Evolutionary conservation across 1,139 yeast genomes (phyloP).

Genomic region (Kodamaea sp.): DNA sequence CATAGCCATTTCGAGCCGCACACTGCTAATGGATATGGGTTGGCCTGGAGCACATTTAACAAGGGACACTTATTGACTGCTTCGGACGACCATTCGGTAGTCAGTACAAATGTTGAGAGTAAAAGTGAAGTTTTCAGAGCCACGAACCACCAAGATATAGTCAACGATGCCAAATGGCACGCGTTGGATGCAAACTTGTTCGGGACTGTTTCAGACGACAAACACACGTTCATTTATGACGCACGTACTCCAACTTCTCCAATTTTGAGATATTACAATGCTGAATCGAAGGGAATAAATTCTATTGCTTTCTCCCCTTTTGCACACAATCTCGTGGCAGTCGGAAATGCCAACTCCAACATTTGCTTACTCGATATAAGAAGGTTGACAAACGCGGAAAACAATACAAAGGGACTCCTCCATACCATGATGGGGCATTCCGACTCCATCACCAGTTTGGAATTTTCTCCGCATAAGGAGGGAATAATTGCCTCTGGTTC

Average conservation of each 20-base stretch:
- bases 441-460: conserved; percentile 64
- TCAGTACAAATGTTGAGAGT: conserved; percentile 51
- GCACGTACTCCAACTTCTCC: conserved; percentile 30
- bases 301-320: conserved; percentile 65
- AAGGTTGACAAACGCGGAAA: conserved; percentile 32
- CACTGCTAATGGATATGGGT: conserved; percentile 68
- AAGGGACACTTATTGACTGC: conserved; percentile 57
- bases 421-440: conserved; percentile 82
- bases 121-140: conserved; percentile 22
- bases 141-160: conserved; percentile 54
- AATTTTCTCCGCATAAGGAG: conserved; percentile 71
- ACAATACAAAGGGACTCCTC: conserved; percentile 31
- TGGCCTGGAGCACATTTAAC: conserved; percentile 57
- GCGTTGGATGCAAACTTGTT: conserved; percentile 48
- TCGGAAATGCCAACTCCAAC: conserved; percentile 71
- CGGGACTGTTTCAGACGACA: conserved; percentile 75
- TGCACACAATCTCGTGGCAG: conserved; percentile 58
- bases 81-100: conserved; percentile 65
- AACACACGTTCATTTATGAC: conserved; percentile 45
- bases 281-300: conserved; percentile 52
- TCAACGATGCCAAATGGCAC: conserved; percentile 78
- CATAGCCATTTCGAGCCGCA: conserved; percentile 51
- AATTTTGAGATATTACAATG: conserved; percentile 30
- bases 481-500: conserved; percentile 76
- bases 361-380: conserved; percentile 64